phyloP scores from a whole-genome alignment of 139 green algal species.

The Tetradesmus lagerheimii region DNA sequence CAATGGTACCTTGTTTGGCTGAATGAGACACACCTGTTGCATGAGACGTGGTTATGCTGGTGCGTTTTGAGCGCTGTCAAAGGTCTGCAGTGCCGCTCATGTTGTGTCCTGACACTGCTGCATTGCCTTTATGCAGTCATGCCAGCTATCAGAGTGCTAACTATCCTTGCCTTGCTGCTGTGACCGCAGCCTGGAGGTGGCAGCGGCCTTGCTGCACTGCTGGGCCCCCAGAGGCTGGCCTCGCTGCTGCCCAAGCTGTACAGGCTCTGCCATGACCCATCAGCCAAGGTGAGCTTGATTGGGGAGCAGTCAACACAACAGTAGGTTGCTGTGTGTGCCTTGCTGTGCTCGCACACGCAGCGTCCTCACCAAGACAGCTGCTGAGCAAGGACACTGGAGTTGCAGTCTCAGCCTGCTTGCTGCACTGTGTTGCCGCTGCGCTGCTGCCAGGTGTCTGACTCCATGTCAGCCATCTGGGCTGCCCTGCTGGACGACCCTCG shows the following conservation, averaged over 20 bases:
- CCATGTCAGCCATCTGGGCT: constrained; percentile 87
- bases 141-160: no score
- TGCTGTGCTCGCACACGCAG: no score
- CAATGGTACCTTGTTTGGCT: no score
- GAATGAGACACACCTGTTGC: no score
- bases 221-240: constrained; percentile 69
- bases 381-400: no score
- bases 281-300: constrained; percentile 8
- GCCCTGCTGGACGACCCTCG: constrained; percentile 81
- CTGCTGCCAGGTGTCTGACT: constrained; percentile 73
- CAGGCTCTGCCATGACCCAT: constrained; percentile 52
- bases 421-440: not conserved
- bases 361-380: no score
- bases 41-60: no score
- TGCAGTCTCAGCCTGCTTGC: not conserved
- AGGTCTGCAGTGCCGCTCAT: no score
- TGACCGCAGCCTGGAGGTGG: not conserved
- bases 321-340: no score
- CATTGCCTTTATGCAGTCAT: not conserved
- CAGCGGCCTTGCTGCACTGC: constrained; percentile 16
- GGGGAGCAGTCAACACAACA: no score
- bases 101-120: not conserved
- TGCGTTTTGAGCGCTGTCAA: no score
- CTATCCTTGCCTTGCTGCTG: not conserved
- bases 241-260: constrained; percentile 91